Base-by-base conservation (phyloP, 2,329 filamentous ascomycete genomes). In the Fusarium sp. region DNA sequence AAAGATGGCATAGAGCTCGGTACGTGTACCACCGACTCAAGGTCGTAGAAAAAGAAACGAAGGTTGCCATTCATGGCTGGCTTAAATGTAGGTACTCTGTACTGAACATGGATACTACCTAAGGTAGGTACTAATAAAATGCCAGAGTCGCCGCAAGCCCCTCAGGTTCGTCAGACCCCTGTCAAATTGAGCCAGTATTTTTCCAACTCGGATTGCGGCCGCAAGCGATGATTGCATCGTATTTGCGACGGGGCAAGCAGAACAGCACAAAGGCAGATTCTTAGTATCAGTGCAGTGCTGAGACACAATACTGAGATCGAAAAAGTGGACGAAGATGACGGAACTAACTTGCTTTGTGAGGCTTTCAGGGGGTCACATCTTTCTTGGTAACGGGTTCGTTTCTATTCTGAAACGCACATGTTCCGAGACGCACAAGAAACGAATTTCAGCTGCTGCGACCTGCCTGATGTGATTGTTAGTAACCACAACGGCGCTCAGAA, bases 121-220 rank as follows among this genome's bases (percentile, higher is more conserved):
- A 19, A 19, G 19, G 19, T 19, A 26, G 34, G 28, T 31, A 31
- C 28, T 31, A 11, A 31, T 31, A 11, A 11, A 31, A 31, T 31
- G 11, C 28, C 28, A 31, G 19, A 38, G 13, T 50, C 43, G 26
- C 34, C 33, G 24, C 56, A 63, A 57, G 57, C 72, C 71, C 71
- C 71, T 73, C 71, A 74, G 60, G 71, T 74, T 73, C 71, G 56
- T 64, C 57, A n/a, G 44, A 62, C 46, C 62, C 71, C 67, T 74
- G 67, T 57, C 46, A 43, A 40, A 65, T 50, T 42, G 53, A 56
- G 34, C 63, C 52, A 57, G 38, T 24, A 36, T 22, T 43, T 39
- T 46, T 39, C 43, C 39, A 47, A 55, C 21, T 45, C 36, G 60
- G 47, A 58, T 44, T 70, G 55, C 55, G 49, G 28, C 51, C 61